Conservation (phyloP, 2,329 filamentous ascomycete species). For the Clathrospora elynae region DNA sequence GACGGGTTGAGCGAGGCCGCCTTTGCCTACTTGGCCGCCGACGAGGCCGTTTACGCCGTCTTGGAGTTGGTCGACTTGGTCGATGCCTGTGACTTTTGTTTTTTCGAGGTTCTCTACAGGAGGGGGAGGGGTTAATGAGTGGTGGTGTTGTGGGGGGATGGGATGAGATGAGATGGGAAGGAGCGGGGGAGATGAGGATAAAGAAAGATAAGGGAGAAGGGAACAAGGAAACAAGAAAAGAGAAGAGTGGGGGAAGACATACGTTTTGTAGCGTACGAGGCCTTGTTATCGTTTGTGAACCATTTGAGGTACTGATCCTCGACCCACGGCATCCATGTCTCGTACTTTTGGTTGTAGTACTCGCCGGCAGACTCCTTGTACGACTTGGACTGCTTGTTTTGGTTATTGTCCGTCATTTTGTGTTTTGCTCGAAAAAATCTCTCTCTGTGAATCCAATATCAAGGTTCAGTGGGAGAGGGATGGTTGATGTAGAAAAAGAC, state of each 20-base stretch:
- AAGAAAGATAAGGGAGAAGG: slow-evolving; percentile 46
- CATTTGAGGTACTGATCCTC: slow-evolving; percentile 74
- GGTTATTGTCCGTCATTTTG: slow-evolving; percentile 10
- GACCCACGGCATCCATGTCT: slow-evolving; percentile 76
- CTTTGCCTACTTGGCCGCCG: slow-evolving; percentile 68
- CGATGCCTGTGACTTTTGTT: slow-evolving; percentile 70
- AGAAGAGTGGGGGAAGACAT: slow-evolving; percentile 23
- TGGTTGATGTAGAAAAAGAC: background rate
- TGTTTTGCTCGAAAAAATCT: background rate
- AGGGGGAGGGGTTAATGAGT: background rate
- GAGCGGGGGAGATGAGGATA: background rate
- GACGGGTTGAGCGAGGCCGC: slow-evolving; percentile 67
- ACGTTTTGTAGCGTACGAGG: slow-evolving; percentile 73
- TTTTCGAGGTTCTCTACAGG: slow-evolving; percentile 67
- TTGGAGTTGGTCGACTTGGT: slow-evolving; percentile 71
- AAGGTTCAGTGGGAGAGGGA: too few species aligned
- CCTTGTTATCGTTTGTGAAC: slow-evolving; percentile 79
- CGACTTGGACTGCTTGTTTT: slow-evolving; percentile 24
- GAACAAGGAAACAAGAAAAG: background rate
- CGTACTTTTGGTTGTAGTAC: slow-evolving; percentile 73
- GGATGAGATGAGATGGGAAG: background rate
- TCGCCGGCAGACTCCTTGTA: slow-evolving; percentile 46
- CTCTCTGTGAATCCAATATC: too few species aligned
- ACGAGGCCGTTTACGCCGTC: slow-evolving; percentile 68
- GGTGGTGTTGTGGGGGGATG: background rate